Evolutionary conservation across 306 rosid genomes (phyloP), one percentile per base, ranked within the genome.

Genomic region (Alnus glutinosa): DNA sequence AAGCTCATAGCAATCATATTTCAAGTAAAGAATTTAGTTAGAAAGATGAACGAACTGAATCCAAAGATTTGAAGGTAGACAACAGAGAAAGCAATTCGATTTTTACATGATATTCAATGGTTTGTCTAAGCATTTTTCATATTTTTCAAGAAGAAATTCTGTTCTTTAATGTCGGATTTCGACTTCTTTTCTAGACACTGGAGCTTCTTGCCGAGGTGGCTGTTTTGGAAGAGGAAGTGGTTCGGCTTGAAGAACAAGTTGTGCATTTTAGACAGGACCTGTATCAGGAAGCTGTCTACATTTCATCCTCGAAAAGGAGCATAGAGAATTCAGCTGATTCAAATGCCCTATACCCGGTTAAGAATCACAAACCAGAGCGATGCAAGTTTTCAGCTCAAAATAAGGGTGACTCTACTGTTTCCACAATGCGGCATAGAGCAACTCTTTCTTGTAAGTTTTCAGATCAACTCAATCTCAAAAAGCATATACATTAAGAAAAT

Each of bases 131-230:
- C 28, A 12, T 68, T 13, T 3, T 30, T 63, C 55, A 32, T 36
- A 70, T 46, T 55, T 74, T 50, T 23, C 59, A 70, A 55, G 34
- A 8, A 46, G 74, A 54, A 76, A 67, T 75, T 67, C 19, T 13
- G 2, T 64, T 36, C 47, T 15, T 85, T 58, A 55, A 8, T 77
- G 39, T 48, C 76, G 55, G 58, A 36, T 69, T 85, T 82, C 61
- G 2, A 39, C 68, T 47, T 70, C 68, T 47, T 70, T 64, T 28
- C 51, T 71, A 95, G 99, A 93, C 88, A 70, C 79, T 96, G 30
- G 97, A 89, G 63, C 96, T 96, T 84, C 85, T 93, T 67, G 99
- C 98, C 0, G 99, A 96, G 81, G 97, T 96, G 78, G 99, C 99
- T 6, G 97, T 96, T 5, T 75, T 96, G 52, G 99, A 96, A 85